Evolutionary conservation across 2,329 filamentous ascomycete species (phyloP).

Genomic region (Aspergillus versicolor): DNA sequence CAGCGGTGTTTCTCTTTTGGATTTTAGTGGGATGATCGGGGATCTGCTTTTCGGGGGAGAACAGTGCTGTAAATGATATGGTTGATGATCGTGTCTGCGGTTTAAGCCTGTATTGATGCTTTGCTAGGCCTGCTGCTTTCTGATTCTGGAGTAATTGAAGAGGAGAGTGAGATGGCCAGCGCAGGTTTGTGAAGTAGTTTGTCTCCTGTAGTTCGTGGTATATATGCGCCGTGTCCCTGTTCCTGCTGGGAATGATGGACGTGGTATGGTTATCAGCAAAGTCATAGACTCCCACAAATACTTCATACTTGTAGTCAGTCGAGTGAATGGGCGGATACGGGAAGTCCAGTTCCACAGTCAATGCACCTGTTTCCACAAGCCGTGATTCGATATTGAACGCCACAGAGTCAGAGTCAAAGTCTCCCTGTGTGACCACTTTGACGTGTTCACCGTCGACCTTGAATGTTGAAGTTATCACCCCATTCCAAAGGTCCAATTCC

Average conservation of each 20-base stretch:
- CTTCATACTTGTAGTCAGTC: slow-evolving; percentile 16
- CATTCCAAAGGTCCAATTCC: slow-evolving; percentile 16
- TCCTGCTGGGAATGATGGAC: not conserved
- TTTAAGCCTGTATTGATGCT: slow-evolving; percentile 9
- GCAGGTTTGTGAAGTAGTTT: slow-evolving; percentile 9
- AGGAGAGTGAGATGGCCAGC: slow-evolving; percentile 8
- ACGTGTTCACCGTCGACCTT: slow-evolving; percentile 2
- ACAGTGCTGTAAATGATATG: slow-evolving; percentile 11
- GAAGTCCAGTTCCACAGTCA: slow-evolving; percentile 15
- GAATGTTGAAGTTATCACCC: slow-evolving; percentile 13
- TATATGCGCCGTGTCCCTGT: slow-evolving; percentile 1
- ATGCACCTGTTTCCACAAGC: slow-evolving; percentile 1
- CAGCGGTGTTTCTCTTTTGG: not conserved
- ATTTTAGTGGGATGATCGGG: not conserved
- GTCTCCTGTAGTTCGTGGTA: slow-evolving; percentile 15
- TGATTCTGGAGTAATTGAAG: not conserved
- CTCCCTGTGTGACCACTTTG: slow-evolving; percentile 14
- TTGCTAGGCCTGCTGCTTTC: not conserved
- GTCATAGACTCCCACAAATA: slow-evolving; percentile 15
- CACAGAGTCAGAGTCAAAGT: slow-evolving; percentile 12
- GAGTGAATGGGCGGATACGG: slow-evolving; percentile 17
- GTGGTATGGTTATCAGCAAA: slow-evolving; percentile 14
- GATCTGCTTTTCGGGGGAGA: not conserved
- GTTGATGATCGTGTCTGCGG: not conserved
- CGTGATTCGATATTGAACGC: slow-evolving; percentile 4